Evolutionary conservation across 129 eudicot genomes (phyloP).

Genomic region (Lactuca sativa): DNA sequence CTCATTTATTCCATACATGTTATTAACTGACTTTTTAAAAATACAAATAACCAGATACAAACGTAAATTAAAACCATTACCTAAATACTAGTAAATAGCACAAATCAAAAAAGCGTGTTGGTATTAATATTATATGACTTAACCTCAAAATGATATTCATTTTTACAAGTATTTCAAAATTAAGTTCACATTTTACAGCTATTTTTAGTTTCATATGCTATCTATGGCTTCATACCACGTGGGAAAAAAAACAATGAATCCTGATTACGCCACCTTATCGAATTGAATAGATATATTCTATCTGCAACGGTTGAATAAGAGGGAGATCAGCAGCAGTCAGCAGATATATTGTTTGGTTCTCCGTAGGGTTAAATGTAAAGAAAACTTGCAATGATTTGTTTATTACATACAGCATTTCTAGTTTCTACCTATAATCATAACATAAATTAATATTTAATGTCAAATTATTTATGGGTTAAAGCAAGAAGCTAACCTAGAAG

Average conservation of each 20-base stretch:
- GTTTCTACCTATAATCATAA: too few species aligned
- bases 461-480: neutral
- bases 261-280: neutral
- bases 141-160: neutral
- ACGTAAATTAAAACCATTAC: neutral
- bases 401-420: too few species aligned
- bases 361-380: too few species aligned
- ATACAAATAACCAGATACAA: too few species aligned
- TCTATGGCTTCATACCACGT: neutral
- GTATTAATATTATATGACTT: neutral
- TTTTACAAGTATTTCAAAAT: neutral
- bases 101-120: too few species aligned
- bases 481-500: slow-evolving; percentile 24
- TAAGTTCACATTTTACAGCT: neutral
- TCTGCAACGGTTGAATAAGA: neutral
- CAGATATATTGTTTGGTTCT: neutral
- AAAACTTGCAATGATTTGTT: too few species aligned
- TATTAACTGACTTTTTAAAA: too few species aligned
- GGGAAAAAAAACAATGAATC: neutral
- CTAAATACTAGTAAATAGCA: neutral
- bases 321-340: neutral
- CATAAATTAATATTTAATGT: too few species aligned
- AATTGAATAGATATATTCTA: neutral
- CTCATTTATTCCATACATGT: neutral
- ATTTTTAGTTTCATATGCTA: neutral